Conservation (phyloP, 306 rosid genomes). For the Aeschynomene evenia region DNA sequence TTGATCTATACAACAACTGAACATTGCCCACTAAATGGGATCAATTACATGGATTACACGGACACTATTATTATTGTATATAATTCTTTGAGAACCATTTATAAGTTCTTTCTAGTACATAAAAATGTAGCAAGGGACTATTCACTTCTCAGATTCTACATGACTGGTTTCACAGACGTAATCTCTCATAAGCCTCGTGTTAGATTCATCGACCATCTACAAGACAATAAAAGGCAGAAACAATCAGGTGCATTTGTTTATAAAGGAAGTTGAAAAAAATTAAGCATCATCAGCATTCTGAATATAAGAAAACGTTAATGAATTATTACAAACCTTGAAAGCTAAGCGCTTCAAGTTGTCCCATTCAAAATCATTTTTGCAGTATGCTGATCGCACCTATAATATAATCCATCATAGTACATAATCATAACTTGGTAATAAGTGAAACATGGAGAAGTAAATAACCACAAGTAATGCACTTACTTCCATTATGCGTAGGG, state of each 20-base stretch:
- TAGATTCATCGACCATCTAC: constrained; percentile 75
- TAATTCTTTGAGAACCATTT: constrained; percentile 1
- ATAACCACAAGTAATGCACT: constrained; percentile 26
- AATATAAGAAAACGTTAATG: neutral
- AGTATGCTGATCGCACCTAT: constrained; percentile 86
- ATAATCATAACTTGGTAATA: constrained; percentile 4
- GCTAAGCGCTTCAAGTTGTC: constrained; percentile 72
- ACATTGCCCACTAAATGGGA: too few species aligned
- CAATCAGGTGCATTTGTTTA: neutral
- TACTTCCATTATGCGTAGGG: constrained; percentile 89
- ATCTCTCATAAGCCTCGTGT: constrained; percentile 79
- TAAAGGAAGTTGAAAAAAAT: neutral
- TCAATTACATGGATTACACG: too few species aligned
- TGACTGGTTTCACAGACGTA: constrained; percentile 69
- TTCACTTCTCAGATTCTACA: constrained; percentile 47
- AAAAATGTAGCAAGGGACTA: neutral
- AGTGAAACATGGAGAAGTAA: constrained; percentile 3
- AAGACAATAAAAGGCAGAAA: constrained; percentile 26
- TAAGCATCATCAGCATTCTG: neutral
- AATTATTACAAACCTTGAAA: constrained; percentile 48
- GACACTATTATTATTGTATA: neutral
- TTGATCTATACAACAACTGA: too few species aligned
- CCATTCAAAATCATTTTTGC: constrained; percentile 91
- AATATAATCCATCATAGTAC: neutral
- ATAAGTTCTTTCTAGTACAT: constrained; percentile 8